Base-by-base conservation (phyloP, 164 flowering plant species). In the Liquidambar formosana region DNA sequence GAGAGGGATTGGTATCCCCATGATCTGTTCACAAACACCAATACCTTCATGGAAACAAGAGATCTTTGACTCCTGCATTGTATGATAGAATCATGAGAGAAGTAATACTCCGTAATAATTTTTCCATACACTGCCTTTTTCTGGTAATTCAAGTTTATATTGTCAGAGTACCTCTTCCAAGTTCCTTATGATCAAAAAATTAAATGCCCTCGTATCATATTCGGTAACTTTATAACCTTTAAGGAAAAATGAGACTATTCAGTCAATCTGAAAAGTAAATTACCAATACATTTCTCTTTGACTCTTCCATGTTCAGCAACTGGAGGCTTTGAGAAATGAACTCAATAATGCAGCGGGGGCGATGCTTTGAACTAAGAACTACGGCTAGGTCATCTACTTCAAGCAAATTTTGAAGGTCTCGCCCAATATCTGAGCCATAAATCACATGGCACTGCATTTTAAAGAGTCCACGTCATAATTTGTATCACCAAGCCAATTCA, bases 1-100 rank as follows among this genome's bases (percentile, higher is more conserved):
- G n/a, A 94, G 93, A 64, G 99, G 97, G 54, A 94, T 92, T 10
- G 99, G 99, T 3, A 83, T 88, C 19, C 97, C 91, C 71, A 89
- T 78, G 12, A 94, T 85, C 74, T 94, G 86, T 69, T 94, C 96
- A 66, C 99, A 94, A 0, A 91, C 81, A 66, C 92, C 88, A 69
- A 94, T 86, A n/a, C 96, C 97, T 71, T 94, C 95, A 49, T 89
- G 94, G 70, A 92, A 89, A 74, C 90, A 82, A 73, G 91, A 69
- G 12, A 94, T 67, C 58, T 89, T 94, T 52, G 90, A 81, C 64
- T 94, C 94, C 98, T 94, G 91, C 71, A 82, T 27, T 23, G 38
- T 52, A 53, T 44, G 52, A 67, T 19, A 14, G 67, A 57, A 57
- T n/a, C 10, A 19, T 23, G 18, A 10, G 3, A 21, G 1, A 18